These are phyloP conservation scores for Citrus unshiu DNA, from an alignment of 345 rosid species.

Conservation along the genomic window DNA sequence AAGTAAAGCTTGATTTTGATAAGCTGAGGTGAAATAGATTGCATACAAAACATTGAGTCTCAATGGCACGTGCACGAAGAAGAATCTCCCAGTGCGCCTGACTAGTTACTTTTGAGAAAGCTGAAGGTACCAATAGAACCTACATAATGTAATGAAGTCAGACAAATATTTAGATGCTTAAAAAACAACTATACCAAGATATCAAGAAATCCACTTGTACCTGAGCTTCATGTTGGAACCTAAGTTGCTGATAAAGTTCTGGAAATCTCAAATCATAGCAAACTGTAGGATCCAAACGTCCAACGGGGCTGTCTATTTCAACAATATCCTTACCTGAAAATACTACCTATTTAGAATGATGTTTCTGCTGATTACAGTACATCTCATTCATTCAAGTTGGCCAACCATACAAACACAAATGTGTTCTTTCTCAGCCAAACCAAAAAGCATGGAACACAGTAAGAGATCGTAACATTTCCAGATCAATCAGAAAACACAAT, in stretches of 20 bases:
- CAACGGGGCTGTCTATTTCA: slow-evolving; percentile 69
- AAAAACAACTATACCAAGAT: background rate
- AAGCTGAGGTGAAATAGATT: background rate
- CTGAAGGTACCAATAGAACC: slow-evolving; percentile 86
- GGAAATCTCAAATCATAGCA: slow-evolving; percentile 96
- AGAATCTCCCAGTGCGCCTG: slow-evolving; percentile 94
- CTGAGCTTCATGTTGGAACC: slow-evolving; percentile 77
- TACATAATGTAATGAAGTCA: slow-evolving; percentile 15
- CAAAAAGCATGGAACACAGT: background rate
- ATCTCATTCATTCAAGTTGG: background rate
- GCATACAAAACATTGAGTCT: slow-evolving; percentile 91
- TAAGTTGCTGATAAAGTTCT: slow-evolving; percentile 76
- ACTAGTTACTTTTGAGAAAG: slow-evolving; percentile 84
- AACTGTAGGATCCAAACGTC: slow-evolving; percentile 77
- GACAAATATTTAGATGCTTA: background rate
- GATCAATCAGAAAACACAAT: background rate
- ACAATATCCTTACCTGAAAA: slow-evolving; percentile 65
- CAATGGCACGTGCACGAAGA: slow-evolving; percentile 86
- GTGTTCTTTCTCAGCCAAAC: background rate
- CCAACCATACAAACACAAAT: background rate
- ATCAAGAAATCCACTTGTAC: slow-evolving; percentile 26
- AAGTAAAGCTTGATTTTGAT: background rate
- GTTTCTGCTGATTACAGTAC: background rate
- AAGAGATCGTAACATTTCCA: background rate
- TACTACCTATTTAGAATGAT: background rate